Evolutionary conservation across 1,139 yeast genomes (phyloP), one percentile per base, ranked within the genome.

Genomic region (Eremothecium gossypii): DNA sequence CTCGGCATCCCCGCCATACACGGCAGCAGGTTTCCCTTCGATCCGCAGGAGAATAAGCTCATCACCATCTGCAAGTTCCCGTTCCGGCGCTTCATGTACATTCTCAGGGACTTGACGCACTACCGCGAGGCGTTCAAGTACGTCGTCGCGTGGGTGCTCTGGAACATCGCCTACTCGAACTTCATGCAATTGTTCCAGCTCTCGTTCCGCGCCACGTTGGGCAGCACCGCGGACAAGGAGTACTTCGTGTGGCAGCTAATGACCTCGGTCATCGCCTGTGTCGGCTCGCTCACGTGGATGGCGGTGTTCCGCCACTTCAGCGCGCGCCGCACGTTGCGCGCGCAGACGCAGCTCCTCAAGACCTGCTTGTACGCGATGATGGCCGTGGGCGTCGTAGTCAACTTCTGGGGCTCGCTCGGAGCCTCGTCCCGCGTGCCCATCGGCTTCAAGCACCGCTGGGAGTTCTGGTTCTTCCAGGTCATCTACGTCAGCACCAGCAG

Each of bases 381-480:
- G 5, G 45, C 49, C 1, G 41, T 68, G 10, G 63, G 69, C 6
- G 41, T 62, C 1, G 61, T 68, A 37, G 46, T 69, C 1, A 68
- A 68, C 45, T 63, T 70, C 30, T 70, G 74, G 74, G 73, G 71
- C 0, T 62, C 69, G 39, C 48, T 70, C 12, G 74, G 74, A 1
- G 65, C 68, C 12, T 61, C 55, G 33, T 11, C 41, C 1, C 38
- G 48, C 10, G 46, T 61, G 1, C 44, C 40, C n/a, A 55, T 70
- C 35, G 74, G 74, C 0, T 68, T 67, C 57, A 68, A 68, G 47
- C 62, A 65, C 43, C 46, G 72, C 14, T 67, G 71, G 68, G 74
- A 70, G 46, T 70, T 69, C 45, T 70, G 74, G 74, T 34, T 64
- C 1, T 67, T 69, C 50, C 72, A 68, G 39, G 65, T 68, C 1